A percentile compares a stretch with the other conserved stretches of the same genome.
Evolutionary conservation across 495 filamentous ascomycete species (phyloP).

Genomic region (Podospora sp.): DNA sequence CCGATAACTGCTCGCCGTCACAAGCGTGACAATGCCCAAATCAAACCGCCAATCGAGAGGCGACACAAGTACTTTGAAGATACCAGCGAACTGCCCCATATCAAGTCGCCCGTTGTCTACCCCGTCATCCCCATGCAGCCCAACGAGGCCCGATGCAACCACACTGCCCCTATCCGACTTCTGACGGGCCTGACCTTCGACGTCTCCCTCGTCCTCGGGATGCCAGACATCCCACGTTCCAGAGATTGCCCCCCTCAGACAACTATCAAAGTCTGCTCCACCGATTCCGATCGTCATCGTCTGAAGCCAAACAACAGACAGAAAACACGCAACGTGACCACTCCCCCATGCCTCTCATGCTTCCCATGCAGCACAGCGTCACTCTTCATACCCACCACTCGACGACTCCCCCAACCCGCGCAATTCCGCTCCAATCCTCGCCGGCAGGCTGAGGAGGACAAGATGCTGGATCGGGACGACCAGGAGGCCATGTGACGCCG

Average conservation of each 20-base stretch:
- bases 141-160: not conserved
- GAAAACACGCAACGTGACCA: not conserved
- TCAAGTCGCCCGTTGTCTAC: not conserved
- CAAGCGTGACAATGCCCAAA: not conserved
- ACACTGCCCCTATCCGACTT: not conserved
- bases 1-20: not conserved
- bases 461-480: not conserved
- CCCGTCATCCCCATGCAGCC: not conserved
- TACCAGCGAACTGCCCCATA: not conserved
- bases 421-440: not conserved
- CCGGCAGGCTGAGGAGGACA: not conserved
- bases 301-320: not conserved
- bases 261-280: not conserved
- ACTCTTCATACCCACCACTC: not conserved
- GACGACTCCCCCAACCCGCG: not conserved
- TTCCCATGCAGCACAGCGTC: no score
- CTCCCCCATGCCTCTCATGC: not conserved
- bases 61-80: not conserved
- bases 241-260: not conserved
- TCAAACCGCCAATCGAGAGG: not conserved
- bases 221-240: not conserved
- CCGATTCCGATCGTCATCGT: not conserved
- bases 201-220: not conserved
- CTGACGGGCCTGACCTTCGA: not conserved
- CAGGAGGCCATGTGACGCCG: not conserved